Evolutionary conservation across 768 basidiomycete genomes (phyloP), one percentile per base, ranked within the genome.

Genomic region (Hygrocybe coccinea): DNA sequence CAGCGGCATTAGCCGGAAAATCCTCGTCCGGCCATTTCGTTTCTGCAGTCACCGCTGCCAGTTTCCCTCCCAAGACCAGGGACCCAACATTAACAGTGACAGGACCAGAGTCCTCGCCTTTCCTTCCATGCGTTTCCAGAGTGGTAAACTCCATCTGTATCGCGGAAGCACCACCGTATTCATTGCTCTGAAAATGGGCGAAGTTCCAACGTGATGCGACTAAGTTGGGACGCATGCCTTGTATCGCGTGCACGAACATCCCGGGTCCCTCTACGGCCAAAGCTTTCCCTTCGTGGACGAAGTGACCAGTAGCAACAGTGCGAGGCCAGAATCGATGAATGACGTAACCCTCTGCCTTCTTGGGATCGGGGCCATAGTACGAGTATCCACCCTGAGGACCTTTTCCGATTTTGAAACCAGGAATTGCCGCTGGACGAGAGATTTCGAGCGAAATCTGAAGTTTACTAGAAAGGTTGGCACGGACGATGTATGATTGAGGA

Each of bases 141-240:
- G 95, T 97, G 60, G 84, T 91, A 62, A 97, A 92, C 68, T 98
- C 97, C 95, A 97, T 97, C 75, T 91, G 88, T 36, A 97, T 76
- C 9, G 92, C 91, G 52, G 91, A 85, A 7, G 91, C 86, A 7
- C 87, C 87, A 15, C 82, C 85, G 48, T 83, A 79, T 22, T 82
- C 75, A 15, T 76, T 70, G 65, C 89, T 88, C 69, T 92, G 87
- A 79, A 99, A 99, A 74, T 89, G 79, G 25, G 77, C 86, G 73
- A 98, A 99, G 75, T 98, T 97, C 97, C 97, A 99, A 8, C 87
- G 74, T 17, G 90, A 77, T 12, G 97, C 97, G 63, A 97, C 84
- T 54, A 92, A 80, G 71, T 99, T 90, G 48, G 95, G 94, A 7
- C 93, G 83, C 92, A 99, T 95, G 69, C 95, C 97, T 68, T 98